Percentiles rank a stretch among this genome's conserved stretches.
These are phyloP conservation scores for Pestalotiopsis sp. DNA, from an alignment of 2,329 filamentous ascomycete species.

Conservation along the genomic window DNA sequence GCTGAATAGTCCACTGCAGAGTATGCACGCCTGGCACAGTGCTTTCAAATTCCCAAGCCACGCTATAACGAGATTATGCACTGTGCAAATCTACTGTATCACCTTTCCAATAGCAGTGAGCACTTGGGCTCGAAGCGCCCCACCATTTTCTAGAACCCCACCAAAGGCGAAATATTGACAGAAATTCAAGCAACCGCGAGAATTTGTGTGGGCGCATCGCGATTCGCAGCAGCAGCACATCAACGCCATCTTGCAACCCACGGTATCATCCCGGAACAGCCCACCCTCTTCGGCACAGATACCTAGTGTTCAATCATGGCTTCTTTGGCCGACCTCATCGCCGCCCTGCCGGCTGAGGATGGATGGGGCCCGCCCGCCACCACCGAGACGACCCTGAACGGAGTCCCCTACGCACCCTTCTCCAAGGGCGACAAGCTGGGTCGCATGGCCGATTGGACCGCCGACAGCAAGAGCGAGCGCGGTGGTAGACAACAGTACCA, in stretches of 20 bases:
- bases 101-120: not conserved
- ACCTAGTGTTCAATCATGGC: constrained; percentile 23
- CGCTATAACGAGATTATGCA: not conserved
- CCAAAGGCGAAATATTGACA: constrained; percentile 17
- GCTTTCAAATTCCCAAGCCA: no score
- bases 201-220: constrained; percentile 14
- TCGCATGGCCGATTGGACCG: constrained; percentile 98
- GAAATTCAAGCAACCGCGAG: constrained; percentile 15
- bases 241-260: not conserved
- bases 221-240: not conserved
- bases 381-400: constrained; percentile 85
- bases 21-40: no score
- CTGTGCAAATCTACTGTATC: not conserved
- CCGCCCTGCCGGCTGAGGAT: constrained; percentile 72
- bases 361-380: constrained; percentile 87
- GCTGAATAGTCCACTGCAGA: no score
- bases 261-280: not conserved
- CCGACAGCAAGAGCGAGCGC: constrained; percentile 82
- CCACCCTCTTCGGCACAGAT: not conserved
- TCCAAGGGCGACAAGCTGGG: constrained; percentile 98
- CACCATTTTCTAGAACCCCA: constrained; percentile 14
- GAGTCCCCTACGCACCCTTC: constrained; percentile 96
- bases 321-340: constrained; percentile 62
- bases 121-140: constrained; percentile 1
- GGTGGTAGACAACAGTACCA: constrained; percentile 88